Conservation (phyloP, 352 stramenopile genomes). For the Phytopythium litorale region DNA sequence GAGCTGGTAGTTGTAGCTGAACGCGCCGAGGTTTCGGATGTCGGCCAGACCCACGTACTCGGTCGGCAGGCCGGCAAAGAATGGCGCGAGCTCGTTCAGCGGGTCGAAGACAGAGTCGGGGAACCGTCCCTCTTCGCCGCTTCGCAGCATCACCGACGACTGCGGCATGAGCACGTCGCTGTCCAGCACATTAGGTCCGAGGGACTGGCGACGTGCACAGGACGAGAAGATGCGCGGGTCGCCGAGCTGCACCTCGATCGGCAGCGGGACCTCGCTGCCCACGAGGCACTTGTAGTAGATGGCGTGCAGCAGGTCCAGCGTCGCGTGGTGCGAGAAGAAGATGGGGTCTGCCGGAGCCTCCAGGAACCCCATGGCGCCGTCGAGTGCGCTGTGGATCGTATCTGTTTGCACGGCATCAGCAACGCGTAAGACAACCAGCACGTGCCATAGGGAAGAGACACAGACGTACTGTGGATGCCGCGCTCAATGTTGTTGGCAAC, state of each 20-base stretch:
- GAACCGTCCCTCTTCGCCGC: conserved; percentile 32
- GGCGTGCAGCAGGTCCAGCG: conserved; percentile 80
- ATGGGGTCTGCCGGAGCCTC: conserved; percentile 80
- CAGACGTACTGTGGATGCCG: conserved; percentile 68
- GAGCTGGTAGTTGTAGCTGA: conserved; percentile 88
- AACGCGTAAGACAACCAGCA: neutral
- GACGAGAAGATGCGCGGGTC: conserved; percentile 60
- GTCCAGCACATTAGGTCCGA: conserved; percentile 32
- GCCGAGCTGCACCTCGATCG: conserved; percentile 46
- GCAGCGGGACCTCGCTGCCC: conserved; percentile 48
- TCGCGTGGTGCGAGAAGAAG: conserved; percentile 84
- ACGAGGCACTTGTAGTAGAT: conserved; percentile 84
- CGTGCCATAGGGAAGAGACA: neutral
- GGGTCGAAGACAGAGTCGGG: conserved; percentile 51
- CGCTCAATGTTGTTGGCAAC: conserved; percentile 70
- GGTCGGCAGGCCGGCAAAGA: conserved; percentile 50
- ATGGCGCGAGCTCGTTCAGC: conserved; percentile 44
- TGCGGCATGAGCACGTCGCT: conserved; percentile 53
- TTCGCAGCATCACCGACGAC: conserved; percentile 49
- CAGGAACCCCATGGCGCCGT: conserved; percentile 62
- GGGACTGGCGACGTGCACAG: conserved; percentile 39
- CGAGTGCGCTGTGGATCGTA: conserved; percentile 74
- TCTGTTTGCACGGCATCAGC: conserved; percentile 23
- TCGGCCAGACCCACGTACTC: conserved; percentile 74
- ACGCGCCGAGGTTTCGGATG: conserved; percentile 61